phyloP scores from a whole-genome alignment of 257 asterid genomes.

The Nicotiana sylvestris region DNA sequence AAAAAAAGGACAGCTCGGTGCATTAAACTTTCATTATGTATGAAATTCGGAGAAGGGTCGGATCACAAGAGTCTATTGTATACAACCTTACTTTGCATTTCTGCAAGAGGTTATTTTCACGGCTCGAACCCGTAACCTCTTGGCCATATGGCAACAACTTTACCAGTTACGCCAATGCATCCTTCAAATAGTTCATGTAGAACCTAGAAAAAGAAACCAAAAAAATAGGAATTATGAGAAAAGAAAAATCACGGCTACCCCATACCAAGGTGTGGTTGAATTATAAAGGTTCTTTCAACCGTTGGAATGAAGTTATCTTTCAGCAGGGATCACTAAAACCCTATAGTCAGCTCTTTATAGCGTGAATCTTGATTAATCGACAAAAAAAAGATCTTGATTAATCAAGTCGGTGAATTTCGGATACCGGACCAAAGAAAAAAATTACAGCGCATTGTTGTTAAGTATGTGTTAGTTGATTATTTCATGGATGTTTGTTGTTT shows the following conservation, averaged over 20 bases:
- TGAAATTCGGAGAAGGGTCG: too few species aligned
- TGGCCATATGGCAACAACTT: too few species aligned
- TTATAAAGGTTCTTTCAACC: neutral
- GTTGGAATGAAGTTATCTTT: neutral
- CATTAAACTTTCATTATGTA: too few species aligned
- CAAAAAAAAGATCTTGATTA: neutral
- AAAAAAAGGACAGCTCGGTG: rapidly evolving
- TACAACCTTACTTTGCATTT: too few species aligned
- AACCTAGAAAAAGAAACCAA: neutral
- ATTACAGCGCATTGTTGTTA: neutral
- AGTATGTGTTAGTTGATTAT: neutral
- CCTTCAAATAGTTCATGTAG: conserved; percentile 16
- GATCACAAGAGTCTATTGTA: too few species aligned
- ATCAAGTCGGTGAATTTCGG: neutral
- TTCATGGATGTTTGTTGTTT: neutral
- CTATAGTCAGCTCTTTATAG: neutral
- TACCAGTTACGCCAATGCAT: too few species aligned
- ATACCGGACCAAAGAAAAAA: too few species aligned
- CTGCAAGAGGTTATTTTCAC: too few species aligned
- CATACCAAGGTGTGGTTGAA: neutral
- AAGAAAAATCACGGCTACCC: neutral
- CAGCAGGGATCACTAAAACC: neutral
- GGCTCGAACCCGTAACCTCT: too few species aligned
- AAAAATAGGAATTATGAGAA: neutral
- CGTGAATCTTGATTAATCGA: neutral